Base-by-base conservation (phyloP, 345 rosid species). In the Anacardium occidentale region DNA sequence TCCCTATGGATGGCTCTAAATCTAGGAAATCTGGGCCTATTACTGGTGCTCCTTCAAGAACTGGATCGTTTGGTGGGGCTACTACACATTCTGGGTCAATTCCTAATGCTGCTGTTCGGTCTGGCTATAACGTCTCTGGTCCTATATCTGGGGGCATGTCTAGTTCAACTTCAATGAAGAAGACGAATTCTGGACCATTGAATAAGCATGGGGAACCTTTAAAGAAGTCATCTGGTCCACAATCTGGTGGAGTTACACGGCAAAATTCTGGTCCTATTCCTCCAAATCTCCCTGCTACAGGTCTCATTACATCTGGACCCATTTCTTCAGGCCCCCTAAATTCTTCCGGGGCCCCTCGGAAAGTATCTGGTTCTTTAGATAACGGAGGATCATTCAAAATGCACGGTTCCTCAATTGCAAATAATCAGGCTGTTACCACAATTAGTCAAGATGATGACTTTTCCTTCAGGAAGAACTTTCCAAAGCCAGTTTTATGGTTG, bases 11-110 rank as follows among this genome's bases (percentile, higher is more conserved):
- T 66, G 95, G 93, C 26, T 79, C 97, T 15, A 83, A 87, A 62
- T 85, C 94, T 1, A 85, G 98, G 84, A 95, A 95, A 83, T 95
- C 99, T 53, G 99, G 99, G 22, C 98, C 99, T 44, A 86, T 92
- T 52, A 83, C 87, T 21, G 88, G 93, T 51, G 87, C 82, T 72
- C 93, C 98, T 70, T 86, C 96, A 24, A 90, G 99, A 76, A 92
- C 89, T 29, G 99, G 91, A 66, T 85, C 99, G 15, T 96, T 96
- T 80, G 98, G 92, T 32, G 97, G 88, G 20, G 82, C 85, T 73
- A 89, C 84, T 63, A 80, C 81, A 34, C 94, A 89, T 75, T 95
- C 99, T 15, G 98, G 98, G 75, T 87, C 98, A 17, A 85, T 89
- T 69, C 88, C 87, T 70, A 95, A 86, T 83, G 88, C 90, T 55